These are phyloP conservation scores for Penicillium atrosanguineum DNA, from an alignment of 495 filamentous ascomycete genomes.

Conservation along the genomic window DNA sequence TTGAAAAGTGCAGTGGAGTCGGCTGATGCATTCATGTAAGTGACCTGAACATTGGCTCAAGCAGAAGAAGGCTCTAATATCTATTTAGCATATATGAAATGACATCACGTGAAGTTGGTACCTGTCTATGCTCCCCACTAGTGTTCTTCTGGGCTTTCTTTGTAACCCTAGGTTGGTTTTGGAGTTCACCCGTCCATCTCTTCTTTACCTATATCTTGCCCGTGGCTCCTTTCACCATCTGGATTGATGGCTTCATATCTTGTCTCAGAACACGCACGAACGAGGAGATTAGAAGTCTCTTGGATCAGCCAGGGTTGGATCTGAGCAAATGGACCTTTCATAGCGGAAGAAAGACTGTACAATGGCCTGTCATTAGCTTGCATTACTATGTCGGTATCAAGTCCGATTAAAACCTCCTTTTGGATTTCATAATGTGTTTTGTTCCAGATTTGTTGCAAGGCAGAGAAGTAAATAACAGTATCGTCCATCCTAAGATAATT, in stretches of 20 bases:
- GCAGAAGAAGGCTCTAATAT: neutral
- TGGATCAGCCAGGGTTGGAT: conserved; percentile 48
- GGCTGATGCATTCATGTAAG: conserved; percentile 61
- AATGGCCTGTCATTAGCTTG: no score
- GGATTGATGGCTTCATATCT: conserved; percentile 66
- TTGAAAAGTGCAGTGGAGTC: conserved; percentile 61
- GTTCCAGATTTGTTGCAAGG: no score
- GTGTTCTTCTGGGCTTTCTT: conserved; percentile 54
- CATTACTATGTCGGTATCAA: no score
- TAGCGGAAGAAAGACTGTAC: no score
- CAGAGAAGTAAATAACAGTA: no score
- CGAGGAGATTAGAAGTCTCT: conserved; percentile 57
- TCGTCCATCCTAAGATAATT: no score
- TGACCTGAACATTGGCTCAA: neutral
- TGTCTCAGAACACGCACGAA: conserved; percentile 62
- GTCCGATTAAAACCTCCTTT: no score
- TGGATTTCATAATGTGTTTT: no score
- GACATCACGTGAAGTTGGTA: conserved; percentile 38
- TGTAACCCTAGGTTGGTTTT: conserved; percentile 59
- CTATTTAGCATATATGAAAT: conserved; percentile 66
- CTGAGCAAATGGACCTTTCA: conserved; percentile 50
- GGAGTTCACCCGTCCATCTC: conserved; percentile 55
- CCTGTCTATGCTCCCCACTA: conserved; percentile 9
- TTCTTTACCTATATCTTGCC: conserved; percentile 65
- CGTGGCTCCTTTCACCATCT: conserved; percentile 59